phyloP scores from a whole-genome alignment of 306 rosid species.

The Fragaria iinumae region DNA sequence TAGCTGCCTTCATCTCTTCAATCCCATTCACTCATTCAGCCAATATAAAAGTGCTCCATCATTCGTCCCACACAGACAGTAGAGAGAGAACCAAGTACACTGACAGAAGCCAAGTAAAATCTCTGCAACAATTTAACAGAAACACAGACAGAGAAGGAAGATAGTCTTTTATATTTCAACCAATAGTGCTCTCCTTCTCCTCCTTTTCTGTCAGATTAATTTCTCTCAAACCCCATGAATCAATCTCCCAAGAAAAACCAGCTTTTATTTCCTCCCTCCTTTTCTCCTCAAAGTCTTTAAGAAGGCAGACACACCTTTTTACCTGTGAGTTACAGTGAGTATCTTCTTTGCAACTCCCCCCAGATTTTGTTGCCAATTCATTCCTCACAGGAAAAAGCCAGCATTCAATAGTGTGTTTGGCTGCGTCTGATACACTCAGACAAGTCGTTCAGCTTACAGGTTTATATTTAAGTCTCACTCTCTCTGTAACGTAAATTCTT shows the following conservation, averaged over 20 bases:
- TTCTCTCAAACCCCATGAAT: conserved; percentile 28
- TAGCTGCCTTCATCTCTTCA: neutral
- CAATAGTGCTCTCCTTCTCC: neutral
- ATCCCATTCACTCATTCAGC: conserved; percentile 1
- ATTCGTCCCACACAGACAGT: neutral
- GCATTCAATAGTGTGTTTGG: neutral
- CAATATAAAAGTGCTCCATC: conserved; percentile 7
- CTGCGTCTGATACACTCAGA: conserved; percentile 11
- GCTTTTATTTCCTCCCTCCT: neutral
- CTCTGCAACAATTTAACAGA: conserved; percentile 1
- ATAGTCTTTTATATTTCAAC: neutral
- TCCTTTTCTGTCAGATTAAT: conserved; percentile 42
- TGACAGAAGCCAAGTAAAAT: neutral
- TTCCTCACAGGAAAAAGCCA: neutral
- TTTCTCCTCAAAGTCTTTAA: neutral
- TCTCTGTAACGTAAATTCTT: conserved; percentile 8
- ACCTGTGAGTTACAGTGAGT: conserved; percentile 14
- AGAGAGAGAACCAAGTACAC: neutral
- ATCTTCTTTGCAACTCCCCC: conserved; percentile 18
- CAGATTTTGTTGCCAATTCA: conserved; percentile 1
- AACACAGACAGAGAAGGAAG: conserved; percentile 1
- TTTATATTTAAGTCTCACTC: conserved; percentile 6
- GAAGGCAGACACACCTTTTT: neutral
- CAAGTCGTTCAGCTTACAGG: neutral
- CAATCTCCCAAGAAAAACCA: conserved; percentile 17